Evolutionary conservation across 768 basidiomycete species (phyloP).

Genomic region (Suillus brevipes): DNA sequence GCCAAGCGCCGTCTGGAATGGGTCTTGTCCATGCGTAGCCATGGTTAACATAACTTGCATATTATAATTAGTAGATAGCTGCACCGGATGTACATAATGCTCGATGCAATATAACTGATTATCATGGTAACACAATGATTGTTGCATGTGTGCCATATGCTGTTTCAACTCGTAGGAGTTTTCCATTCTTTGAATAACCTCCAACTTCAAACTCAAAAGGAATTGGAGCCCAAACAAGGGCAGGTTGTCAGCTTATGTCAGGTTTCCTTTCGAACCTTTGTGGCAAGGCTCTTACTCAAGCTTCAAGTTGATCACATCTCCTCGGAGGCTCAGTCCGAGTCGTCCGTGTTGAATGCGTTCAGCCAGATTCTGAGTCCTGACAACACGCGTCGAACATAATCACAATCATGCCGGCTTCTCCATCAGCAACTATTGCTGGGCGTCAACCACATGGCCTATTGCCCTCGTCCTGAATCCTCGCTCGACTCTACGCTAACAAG

Average conservation of each 20-base stretch:
- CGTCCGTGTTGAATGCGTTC: background rate
- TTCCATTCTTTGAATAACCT: background rate
- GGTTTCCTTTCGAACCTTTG: too few species aligned
- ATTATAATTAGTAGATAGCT: background rate
- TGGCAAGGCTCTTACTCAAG: too few species aligned
- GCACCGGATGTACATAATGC: background rate
- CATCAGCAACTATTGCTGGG: too few species aligned
- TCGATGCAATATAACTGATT: background rate
- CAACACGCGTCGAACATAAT: background rate
- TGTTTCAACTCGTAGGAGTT: too few species aligned
- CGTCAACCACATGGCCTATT: too few species aligned
- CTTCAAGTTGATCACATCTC: background rate
- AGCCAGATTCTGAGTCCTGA: background rate
- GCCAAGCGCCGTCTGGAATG: background rate
- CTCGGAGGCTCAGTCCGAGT: too few species aligned
- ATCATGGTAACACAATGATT: background rate
- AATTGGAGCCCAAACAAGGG: background rate
- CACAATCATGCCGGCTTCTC: too few species aligned
- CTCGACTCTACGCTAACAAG: background rate
- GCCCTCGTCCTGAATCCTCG: background rate
- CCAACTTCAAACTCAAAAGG: background rate
- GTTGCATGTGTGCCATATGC: too few species aligned
- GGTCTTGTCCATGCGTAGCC: background rate
- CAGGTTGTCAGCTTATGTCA: too few species aligned
- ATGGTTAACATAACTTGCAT: background rate